Conservation (phyloP, 2,329 filamentous ascomycete species). For the Aspergillus novoparasiticus region DNA sequence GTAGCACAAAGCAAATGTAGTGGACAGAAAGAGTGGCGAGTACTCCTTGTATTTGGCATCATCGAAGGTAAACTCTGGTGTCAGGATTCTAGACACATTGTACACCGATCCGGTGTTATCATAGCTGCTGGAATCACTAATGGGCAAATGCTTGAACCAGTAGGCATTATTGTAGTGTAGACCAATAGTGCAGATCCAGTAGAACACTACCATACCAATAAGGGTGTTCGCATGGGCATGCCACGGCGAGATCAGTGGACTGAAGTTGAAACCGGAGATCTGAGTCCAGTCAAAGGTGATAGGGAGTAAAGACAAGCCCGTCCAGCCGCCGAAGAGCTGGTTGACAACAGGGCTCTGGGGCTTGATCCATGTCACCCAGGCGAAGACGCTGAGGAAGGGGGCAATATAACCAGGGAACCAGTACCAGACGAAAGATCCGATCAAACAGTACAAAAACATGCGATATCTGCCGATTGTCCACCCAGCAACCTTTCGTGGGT, state of each 20-base stretch:
- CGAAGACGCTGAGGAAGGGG: slow-evolving; percentile 70
- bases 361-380: slow-evolving; percentile 71
- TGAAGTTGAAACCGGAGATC: slow-evolving; percentile 68
- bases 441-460: slow-evolving; percentile 64
- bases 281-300: slow-evolving; percentile 79
- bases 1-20: slow-evolving; percentile 70
- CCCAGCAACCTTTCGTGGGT: slow-evolving; percentile 61
- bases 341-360: slow-evolving; percentile 70
- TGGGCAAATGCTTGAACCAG: slow-evolving; percentile 67
- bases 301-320: slow-evolving; percentile 68
- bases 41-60: slow-evolving; percentile 66
- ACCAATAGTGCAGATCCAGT: slow-evolving; percentile 59
- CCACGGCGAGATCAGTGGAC: slow-evolving; percentile 71
- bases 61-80: slow-evolving; percentile 63
- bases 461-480: slow-evolving; percentile 67
- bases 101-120: slow-evolving; percentile 69
- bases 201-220: slow-evolving; percentile 68
- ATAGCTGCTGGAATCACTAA: slow-evolving; percentile 70
- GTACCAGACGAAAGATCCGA: slow-evolving; percentile 65
- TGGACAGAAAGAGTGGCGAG: slow-evolving; percentile 64
- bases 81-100: slow-evolving; percentile 66
- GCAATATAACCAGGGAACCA: slow-evolving; percentile 71
- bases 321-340: slow-evolving; percentile 71
- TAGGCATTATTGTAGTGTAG: slow-evolving; percentile 69
- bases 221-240: slow-evolving; percentile 73